A percentile compares a stretch with the other conserved stretches of the same genome.
Evolutionary conservation across 371 early-diverging fungal genomes (phyloP).

Genomic region (Lichtheimia corymbifera): DNA sequence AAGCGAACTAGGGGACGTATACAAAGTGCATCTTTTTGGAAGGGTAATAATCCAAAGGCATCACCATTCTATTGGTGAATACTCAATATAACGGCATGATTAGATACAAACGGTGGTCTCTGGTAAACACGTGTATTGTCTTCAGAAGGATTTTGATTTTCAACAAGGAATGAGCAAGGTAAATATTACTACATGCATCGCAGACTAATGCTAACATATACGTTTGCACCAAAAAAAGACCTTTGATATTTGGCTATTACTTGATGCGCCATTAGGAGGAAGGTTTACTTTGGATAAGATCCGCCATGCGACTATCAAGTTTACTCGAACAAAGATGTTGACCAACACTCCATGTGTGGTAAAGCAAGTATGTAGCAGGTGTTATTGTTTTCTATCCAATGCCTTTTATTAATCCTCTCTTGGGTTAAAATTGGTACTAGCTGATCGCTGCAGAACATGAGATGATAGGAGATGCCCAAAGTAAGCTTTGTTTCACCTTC

Average conservation of each 20-base stretch:
- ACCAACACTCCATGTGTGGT: constrained; percentile 12
- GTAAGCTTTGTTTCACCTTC: neutral
- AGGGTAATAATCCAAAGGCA: neutral
- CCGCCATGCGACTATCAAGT: constrained; percentile 6
- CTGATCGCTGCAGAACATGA: neutral
- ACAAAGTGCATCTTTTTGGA: constrained; percentile 16
- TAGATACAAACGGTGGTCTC: constrained; percentile 19
- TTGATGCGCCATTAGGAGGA: neutral
- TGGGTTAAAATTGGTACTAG: neutral
- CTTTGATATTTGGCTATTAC: neutral
- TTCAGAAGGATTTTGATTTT: constrained; percentile 20
- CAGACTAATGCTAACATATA: neutral
- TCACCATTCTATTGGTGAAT: too few species aligned
- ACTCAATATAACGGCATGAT: too few species aligned
- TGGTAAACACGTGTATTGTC: constrained; percentile 12
- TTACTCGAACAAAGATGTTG: constrained; percentile 7
- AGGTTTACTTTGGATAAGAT: neutral
- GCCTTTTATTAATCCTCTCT: neutral
- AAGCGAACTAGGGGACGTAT: constrained; percentile 12
- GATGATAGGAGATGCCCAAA: neutral
- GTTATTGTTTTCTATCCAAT: neutral
- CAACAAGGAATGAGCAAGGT: constrained; percentile 9
- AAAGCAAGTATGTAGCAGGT: constrained; percentile 1
- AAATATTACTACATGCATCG: neutral
- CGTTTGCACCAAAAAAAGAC: too few species aligned